These are phyloP conservation scores for Odontarrhena argentea DNA, from an alignment of 345 rosid genomes.

Conservation along the genomic window DNA sequence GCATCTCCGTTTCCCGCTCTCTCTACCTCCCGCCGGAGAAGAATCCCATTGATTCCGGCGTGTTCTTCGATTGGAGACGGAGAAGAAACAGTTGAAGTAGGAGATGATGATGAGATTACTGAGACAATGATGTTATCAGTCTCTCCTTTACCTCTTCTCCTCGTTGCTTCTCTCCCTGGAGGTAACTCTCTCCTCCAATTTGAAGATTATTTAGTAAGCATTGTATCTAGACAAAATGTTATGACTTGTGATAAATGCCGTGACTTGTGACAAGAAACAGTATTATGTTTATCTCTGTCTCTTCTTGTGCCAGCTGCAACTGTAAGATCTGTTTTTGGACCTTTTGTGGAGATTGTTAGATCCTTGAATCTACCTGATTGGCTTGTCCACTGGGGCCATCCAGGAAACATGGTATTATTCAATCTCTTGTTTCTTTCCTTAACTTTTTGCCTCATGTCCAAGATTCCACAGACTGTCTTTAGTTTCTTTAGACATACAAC, in stretches of 20 bases:
- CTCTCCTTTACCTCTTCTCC: constrained; percentile 64
- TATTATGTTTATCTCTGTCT: constrained; percentile 8
- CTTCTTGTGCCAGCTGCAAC: constrained; percentile 60
- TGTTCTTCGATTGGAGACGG: constrained; percentile 7
- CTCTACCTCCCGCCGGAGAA: constrained; percentile 39
- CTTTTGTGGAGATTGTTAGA: constrained; percentile 80
- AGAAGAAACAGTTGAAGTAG: constrained; percentile 18
- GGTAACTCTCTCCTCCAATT: constrained; percentile 47
- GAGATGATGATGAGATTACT: constrained; percentile 30
- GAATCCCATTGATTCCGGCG: constrained; percentile 27
- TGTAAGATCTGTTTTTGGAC: constrained; percentile 65
- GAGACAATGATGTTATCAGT: constrained; percentile 71
- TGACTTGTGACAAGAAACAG: neutral
- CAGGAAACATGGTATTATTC: constrained; percentile 75
- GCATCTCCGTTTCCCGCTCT: constrained; percentile 27
- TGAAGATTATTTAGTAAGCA: neutral
- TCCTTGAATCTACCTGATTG: constrained; percentile 76
- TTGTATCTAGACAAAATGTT: neutral
- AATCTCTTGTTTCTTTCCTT: constrained; percentile 5
- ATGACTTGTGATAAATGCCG: neutral
- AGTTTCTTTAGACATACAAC: neutral
- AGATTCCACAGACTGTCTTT: neutral
- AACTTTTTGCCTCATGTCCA: neutral
- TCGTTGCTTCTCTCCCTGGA: constrained; percentile 85
- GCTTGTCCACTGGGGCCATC: constrained; percentile 99